Conservation (phyloP, 2,329 filamentous ascomycete genomes). For the Thielaviopsis punctulata region DNA sequence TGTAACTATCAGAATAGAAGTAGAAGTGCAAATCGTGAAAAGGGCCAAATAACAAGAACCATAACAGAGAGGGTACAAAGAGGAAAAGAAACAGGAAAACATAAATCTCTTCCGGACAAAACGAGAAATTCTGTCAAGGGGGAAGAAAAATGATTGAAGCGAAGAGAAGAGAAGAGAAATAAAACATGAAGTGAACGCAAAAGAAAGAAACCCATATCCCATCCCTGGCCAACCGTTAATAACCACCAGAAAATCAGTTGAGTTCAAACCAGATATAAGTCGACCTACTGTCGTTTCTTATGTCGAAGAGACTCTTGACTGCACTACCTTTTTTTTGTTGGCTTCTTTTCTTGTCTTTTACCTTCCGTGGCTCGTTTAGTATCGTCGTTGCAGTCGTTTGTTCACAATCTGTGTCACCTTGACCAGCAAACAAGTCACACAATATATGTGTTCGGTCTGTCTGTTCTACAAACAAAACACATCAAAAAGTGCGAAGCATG, state of each 20-base stretch:
- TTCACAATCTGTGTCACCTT: not conserved
- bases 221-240: not conserved
- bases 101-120: not conserved
- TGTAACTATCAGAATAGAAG: not conserved
- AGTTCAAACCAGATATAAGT: not conserved
- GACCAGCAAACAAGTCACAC: too few species aligned
- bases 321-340: not conserved
- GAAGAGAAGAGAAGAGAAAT: not conserved
- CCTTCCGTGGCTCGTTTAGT: not conserved
- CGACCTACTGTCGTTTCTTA: not conserved
- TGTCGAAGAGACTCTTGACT: not conserved
- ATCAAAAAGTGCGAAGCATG: not conserved
- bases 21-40: not conserved
- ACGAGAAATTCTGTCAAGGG: not conserved
- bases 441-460: too few species aligned
- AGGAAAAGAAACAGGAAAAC: not conserved
- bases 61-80: not conserved
- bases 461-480: not conserved
- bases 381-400: not conserved
- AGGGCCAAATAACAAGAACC: not conserved
- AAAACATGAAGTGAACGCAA: not conserved
- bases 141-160: not conserved
- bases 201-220: slow-evolving; percentile 1
- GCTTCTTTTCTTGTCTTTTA: not conserved
- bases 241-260: not conserved